Evolutionary conservation across 164 flowering plant genomes (phyloP).

Genomic region (Stephania japonica): DNA sequence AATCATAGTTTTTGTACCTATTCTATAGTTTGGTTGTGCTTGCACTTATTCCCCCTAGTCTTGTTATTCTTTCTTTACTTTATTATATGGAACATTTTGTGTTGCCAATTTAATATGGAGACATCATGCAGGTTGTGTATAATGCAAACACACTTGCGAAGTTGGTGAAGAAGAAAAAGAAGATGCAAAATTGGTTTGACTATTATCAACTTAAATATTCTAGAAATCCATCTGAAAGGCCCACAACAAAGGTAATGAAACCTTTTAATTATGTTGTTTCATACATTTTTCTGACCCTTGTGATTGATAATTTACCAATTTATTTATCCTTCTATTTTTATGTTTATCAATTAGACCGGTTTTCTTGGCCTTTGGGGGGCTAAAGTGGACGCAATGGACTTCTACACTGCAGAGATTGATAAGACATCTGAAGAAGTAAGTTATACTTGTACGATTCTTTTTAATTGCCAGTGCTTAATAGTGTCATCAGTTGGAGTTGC

Average conservation of each 20-base stretch:
- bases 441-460: background rate
- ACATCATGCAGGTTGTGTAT: slow-evolving; percentile 59
- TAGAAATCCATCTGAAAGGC: slow-evolving; percentile 47
- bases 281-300: too few species aligned
- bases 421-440: slow-evolving; percentile 50
- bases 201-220: slow-evolving; percentile 54
- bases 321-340: background rate
- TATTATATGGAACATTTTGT: slow-evolving; percentile 6
- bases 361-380: slow-evolving; percentile 66
- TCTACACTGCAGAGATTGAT: slow-evolving; percentile 45
- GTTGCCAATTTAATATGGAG: background rate
- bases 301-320: too few species aligned
- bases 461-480: too few species aligned
- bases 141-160: slow-evolving; percentile 60
- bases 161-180: slow-evolving; percentile 60
- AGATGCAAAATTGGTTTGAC: slow-evolving; percentile 64
- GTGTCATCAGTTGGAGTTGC: too few species aligned
- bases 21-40: background rate
- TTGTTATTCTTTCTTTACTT: background rate
- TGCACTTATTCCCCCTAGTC: background rate
- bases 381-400: slow-evolving; percentile 69
- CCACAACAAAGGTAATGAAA: slow-evolving; percentile 45
- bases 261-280: too few species aligned
- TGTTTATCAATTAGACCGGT: slow-evolving; percentile 50
- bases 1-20: background rate